phyloP scores from a whole-genome alignment of 2,329 filamentous ascomycete species.

The Periconia sp. region DNA sequence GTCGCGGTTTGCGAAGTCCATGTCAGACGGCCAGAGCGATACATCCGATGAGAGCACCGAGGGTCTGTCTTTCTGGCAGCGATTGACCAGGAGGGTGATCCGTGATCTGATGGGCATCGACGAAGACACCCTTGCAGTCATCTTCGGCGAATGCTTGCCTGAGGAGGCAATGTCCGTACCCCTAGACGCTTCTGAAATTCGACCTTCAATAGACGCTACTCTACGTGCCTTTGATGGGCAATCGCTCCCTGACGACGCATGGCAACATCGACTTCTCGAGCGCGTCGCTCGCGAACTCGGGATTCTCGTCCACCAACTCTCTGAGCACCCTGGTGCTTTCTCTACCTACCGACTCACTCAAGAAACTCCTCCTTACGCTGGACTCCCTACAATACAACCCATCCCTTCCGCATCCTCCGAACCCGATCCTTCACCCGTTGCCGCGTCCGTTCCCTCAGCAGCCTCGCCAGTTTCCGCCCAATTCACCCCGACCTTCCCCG shows the following conservation, averaged over 20 bases:
- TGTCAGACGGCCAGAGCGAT: slow-evolving; percentile 33
- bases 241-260: slow-evolving; percentile 48
- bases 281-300: slow-evolving; percentile 86
- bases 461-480: slow-evolving; percentile 42
- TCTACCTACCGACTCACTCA: slow-evolving; percentile 70
- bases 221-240: slow-evolving; percentile 31
- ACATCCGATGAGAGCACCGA: slow-evolving; percentile 48
- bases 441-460: slow-evolving; percentile 31
- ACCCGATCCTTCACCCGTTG: slow-evolving; percentile 23
- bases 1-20: slow-evolving; percentile 18
- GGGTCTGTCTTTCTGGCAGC: slow-evolving; percentile 73
- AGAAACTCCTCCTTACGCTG: slow-evolving; percentile 71
- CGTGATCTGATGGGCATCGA: slow-evolving; percentile 90
- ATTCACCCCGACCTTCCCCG: slow-evolving; percentile 53
- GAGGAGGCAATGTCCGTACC: slow-evolving; percentile 34
- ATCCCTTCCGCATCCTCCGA: slow-evolving; percentile 19
- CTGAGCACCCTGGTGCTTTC: slow-evolving; percentile 86
- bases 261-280: slow-evolving; percentile 79
- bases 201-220: slow-evolving; percentile 17
- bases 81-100: slow-evolving; percentile 83
- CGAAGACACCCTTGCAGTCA: slow-evolving; percentile 77
- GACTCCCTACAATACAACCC: slow-evolving; percentile 62
- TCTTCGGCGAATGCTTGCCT: slow-evolving; percentile 80
- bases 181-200: slow-evolving; percentile 21
- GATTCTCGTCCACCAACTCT: slow-evolving; percentile 77